phyloP scores from a whole-genome alignment of 768 basidiomycete species.

The Amanita inopinata region DNA sequence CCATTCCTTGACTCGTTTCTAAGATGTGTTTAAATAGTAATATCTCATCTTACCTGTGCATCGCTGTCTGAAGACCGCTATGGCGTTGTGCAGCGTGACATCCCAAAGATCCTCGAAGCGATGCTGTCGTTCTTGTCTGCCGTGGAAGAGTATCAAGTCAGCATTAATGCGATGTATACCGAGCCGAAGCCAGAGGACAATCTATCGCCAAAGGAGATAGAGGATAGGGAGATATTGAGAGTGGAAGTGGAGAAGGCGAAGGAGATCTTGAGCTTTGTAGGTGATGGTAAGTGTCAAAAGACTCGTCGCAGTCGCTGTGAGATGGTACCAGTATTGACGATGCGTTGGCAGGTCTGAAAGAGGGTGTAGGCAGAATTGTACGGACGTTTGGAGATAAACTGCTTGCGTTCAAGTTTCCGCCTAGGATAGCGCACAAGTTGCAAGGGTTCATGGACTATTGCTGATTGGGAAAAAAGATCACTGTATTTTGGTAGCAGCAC shows the following conservation, averaged over 20 bases:
- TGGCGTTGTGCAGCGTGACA: constrained; percentile 79
- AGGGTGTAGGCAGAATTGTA: constrained; percentile 54
- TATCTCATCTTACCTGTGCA: constrained; percentile 57
- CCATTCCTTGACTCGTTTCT: neutral
- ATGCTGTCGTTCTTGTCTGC: constrained; percentile 56
- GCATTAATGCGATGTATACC: constrained; percentile 32
- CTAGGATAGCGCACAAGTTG: constrained; percentile 53
- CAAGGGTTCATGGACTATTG: constrained; percentile 66
- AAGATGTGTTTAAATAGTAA: constrained; percentile 30
- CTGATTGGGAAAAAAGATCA: constrained; percentile 13
- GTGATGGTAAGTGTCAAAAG: constrained; percentile 42
- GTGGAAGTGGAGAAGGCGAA: constrained; percentile 46
- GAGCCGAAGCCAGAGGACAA: constrained; percentile 15
- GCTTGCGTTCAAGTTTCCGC: constrained; percentile 69
- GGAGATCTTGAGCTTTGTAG: constrained; percentile 42
- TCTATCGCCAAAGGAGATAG: constrained; percentile 24
- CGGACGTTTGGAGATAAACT: constrained; percentile 70
- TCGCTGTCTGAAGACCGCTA: constrained; percentile 76
- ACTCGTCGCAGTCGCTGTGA: neutral
- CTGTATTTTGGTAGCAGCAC: no score
- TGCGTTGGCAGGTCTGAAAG: constrained; percentile 44
- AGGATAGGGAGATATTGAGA: constrained; percentile 27
- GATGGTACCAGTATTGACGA: neutral
- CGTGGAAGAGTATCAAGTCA: constrained; percentile 53
- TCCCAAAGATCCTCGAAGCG: constrained; percentile 73